Base-by-base conservation (phyloP, 148 eudicot genomes). In the Cornus controversa region DNA sequence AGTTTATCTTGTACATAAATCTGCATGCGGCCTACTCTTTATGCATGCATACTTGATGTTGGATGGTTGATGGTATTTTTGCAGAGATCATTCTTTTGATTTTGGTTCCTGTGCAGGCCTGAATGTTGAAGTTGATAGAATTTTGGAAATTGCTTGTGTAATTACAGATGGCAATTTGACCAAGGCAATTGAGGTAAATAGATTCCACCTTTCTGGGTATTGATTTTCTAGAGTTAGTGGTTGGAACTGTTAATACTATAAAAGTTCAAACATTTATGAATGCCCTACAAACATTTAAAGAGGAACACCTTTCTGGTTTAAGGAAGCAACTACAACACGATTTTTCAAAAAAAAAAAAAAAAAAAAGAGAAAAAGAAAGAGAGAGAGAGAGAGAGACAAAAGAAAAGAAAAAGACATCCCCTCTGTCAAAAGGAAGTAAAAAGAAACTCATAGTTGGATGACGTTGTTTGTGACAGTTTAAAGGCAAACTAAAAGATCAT, bases 91-190 rank as follows among this genome's bases (percentile, higher is more conserved):
- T 63, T 71, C 18, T 53, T 24, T 24, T 67, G 40, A 25, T 40
- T 74, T 67, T 77, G 65, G 6, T 68, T 64, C 24, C 10, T 76
- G 6, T 87, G 84, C 87, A 94, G 98, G 98, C 80, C 80, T 95
- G 71, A 77, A 91, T 83, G 77, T 88, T 78, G 97, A 95, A 88
- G 85, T 84, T 74, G 98, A 95, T 85, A 85, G 96, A 80, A 91
- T 95, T 73, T 37, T 95, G 83, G 98, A 95, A 87, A 95, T 95
- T 73, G 97, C 98, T 62, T 95, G 98, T 79, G 78, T 95, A 36
- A 85, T 95, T 70, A 93, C 98, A 2, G 92, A 95, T 86, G 98
- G 97, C 72, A 90, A 71, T 73, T 85, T 95, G 85, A 90, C 87
- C 69, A 87, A 90, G 80, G 85, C 85, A 47, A 86, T 93, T 70